phyloP scores from a whole-genome alignment of 108 stramenopile genomes.

The Skeletonema costatum region DNA sequence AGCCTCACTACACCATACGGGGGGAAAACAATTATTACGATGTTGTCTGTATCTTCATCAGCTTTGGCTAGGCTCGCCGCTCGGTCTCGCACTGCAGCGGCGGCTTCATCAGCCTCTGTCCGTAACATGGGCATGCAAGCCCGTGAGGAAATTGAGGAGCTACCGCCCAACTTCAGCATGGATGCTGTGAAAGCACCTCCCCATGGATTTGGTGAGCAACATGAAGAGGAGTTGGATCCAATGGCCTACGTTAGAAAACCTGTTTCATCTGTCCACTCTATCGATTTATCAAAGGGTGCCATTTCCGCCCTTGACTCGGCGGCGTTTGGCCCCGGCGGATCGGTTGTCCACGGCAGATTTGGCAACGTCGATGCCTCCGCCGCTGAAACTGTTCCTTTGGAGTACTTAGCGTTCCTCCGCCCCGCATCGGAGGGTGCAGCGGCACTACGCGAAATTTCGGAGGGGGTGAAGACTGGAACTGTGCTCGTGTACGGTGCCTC shows the following conservation, averaged over 20 bases:
- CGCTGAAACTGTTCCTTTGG: conserved; percentile 65
- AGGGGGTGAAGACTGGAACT: conserved; percentile 55
- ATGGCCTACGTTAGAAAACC: conserved; percentile 56
- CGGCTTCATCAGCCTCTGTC: neutral
- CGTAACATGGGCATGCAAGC: conserved; percentile 32
- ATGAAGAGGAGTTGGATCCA: conserved; percentile 39
- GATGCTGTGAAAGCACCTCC: conserved; percentile 34
- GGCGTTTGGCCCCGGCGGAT: conserved; percentile 64
- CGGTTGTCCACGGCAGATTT: conserved; percentile 75
- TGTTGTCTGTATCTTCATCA: conserved; percentile 29
- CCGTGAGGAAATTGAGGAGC: conserved; percentile 29
- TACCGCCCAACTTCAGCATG: conserved; percentile 42
- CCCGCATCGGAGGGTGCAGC: conserved; percentile 87
- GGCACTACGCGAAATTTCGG: conserved; percentile 52
- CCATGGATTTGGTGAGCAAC: conserved; percentile 19
- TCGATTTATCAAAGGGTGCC: conserved; percentile 46
- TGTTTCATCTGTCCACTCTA: conserved; percentile 81
- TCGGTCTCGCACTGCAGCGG: conserved; percentile 14
- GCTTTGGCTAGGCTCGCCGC: conserved; percentile 20
- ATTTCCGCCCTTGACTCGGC: conserved; percentile 72
- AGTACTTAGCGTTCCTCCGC: conserved; percentile 80
- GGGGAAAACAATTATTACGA: neutral
- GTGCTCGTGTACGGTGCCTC: conserved; percentile 81
- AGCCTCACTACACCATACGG: neutral
- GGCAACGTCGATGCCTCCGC: conserved; percentile 60